A percentile compares a stretch with the other conserved stretches of the same genome.
Evolutionary conservation across 192 early-diverging fungal species (phyloP).

Genomic region (Phycomyces nitens): DNA sequence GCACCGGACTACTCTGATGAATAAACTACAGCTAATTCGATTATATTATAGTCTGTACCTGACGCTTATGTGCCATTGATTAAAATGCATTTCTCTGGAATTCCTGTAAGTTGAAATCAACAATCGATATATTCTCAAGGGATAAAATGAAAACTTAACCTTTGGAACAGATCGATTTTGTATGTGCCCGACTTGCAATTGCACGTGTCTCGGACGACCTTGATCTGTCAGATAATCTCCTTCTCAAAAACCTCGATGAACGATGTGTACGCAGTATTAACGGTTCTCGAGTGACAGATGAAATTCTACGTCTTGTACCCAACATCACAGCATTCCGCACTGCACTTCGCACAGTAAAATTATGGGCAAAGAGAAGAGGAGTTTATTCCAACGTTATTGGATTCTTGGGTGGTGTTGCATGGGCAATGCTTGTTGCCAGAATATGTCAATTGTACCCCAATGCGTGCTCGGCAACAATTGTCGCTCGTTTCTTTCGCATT

Average conservation of each 20-base stretch:
- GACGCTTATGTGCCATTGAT: conserved; percentile 96
- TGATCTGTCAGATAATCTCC: conserved; percentile 79
- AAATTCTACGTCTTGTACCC: conserved; percentile 91
- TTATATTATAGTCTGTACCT: conserved; percentile 55
- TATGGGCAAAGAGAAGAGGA: conserved; percentile 91
- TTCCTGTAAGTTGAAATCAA: conserved; percentile 58
- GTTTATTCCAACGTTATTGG: conserved; percentile 97
- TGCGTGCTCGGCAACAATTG: conserved; percentile 82
- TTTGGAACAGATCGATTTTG: conserved; percentile 78
- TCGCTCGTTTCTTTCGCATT: conserved; percentile 86
- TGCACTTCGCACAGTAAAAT: conserved; percentile 89
- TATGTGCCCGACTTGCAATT: conserved; percentile 77
- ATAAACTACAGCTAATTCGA: not conserved
- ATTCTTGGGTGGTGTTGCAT: conserved; percentile 97
- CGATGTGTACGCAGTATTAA: conserved; percentile 86
- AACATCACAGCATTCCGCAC: conserved; percentile 85
- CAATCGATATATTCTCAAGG: not conserved
- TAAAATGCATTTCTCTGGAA: conserved; percentile 87
- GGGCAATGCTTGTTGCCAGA: conserved; percentile 95
- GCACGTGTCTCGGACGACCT: conserved; percentile 80
- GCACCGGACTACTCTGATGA: not conserved
- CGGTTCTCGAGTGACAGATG: conserved; percentile 96
- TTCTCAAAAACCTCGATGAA: conserved; percentile 88
- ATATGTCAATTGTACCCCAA: conserved; percentile 97
- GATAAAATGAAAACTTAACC: not conserved